A percentile compares a stretch with the other conserved stretches of the same genome.
These are phyloP conservation scores for Kwoniella dejecticola DNA, from an alignment of 768 basidiomycete species.

Conservation along the genomic window DNA sequence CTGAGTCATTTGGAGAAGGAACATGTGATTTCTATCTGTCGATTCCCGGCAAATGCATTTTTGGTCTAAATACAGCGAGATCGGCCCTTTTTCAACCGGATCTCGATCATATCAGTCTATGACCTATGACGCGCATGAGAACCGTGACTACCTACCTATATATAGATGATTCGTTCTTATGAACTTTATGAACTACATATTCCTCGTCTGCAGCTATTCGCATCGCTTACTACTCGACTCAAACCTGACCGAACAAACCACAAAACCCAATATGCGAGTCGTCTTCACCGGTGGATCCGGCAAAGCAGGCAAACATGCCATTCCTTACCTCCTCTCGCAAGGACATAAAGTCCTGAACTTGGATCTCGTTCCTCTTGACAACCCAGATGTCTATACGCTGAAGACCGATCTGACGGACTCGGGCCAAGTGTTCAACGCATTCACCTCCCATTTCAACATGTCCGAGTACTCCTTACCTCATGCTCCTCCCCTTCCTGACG, in stretches of 20 bases:
- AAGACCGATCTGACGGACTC: slow-evolving; percentile 51
- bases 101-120: no score
- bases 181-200: no score
- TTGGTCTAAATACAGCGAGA: no score
- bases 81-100: no score
- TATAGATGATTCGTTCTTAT: not conserved
- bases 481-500: slow-evolving; percentile 31
- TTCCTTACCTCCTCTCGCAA: slow-evolving; percentile 49
- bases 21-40: no score
- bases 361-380: slow-evolving; percentile 45
- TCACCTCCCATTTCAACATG: slow-evolving; percentile 45
- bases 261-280: slow-evolving; percentile 32
- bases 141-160: no score
- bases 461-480: slow-evolving; percentile 43
- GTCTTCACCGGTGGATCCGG: slow-evolving; percentile 53
- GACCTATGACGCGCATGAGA: no score
- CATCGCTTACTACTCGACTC: no score
- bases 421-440: slow-evolving; percentile 54
- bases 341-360: slow-evolving; percentile 54
- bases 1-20: no score
- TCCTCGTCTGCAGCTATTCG: no score
- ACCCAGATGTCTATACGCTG: slow-evolving; percentile 49
- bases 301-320: slow-evolving; percentile 51
- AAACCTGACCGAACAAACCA: no score
- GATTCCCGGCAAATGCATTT: no score